phyloP scores from a whole-genome alignment of 2,329 filamentous ascomycete genomes.

The Tothia fuscella region DNA sequence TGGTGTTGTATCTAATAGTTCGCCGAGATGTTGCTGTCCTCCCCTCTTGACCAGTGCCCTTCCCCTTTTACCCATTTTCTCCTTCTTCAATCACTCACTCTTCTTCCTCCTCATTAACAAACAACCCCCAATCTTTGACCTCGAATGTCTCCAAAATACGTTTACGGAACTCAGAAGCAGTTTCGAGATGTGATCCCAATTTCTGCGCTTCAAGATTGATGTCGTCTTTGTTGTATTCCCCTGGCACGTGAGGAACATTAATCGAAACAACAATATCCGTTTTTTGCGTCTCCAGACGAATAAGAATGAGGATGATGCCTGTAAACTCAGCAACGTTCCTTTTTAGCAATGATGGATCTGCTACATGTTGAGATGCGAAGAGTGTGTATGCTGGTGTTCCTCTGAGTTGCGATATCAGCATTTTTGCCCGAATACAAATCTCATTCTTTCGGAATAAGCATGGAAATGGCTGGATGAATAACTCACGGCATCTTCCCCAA shows the following conservation, averaged over 20 bases:
- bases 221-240: slow-evolving; percentile 61
- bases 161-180: slow-evolving; percentile 49
- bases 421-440: not conserved
- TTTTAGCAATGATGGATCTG: slow-evolving; percentile 27
- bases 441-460: no score
- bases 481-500: slow-evolving; percentile 26
- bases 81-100: no score
- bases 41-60: no score
- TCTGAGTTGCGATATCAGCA: slow-evolving; percentile 28
- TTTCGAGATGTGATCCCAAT: slow-evolving; percentile 55
- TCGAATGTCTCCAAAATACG: slow-evolving; percentile 62
- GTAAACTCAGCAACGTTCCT: slow-evolving; percentile 43
- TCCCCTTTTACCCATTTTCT: no score
- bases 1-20: no score
- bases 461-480: no score
- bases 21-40: no score
- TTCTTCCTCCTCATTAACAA: slow-evolving; percentile 29
- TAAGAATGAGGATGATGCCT: slow-evolving; percentile 62
- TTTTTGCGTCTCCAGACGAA: slow-evolving; percentile 60
- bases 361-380: slow-evolving; percentile 51
- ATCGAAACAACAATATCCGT: slow-evolving; percentile 79
- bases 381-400: slow-evolving; percentile 53
- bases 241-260: slow-evolving; percentile 74
- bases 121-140: slow-evolving; percentile 71
- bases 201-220: slow-evolving; percentile 55